phyloP scores from a whole-genome alignment of 2,329 filamentous ascomycete genomes.

The Ophiostoma angusticollis region DNA sequence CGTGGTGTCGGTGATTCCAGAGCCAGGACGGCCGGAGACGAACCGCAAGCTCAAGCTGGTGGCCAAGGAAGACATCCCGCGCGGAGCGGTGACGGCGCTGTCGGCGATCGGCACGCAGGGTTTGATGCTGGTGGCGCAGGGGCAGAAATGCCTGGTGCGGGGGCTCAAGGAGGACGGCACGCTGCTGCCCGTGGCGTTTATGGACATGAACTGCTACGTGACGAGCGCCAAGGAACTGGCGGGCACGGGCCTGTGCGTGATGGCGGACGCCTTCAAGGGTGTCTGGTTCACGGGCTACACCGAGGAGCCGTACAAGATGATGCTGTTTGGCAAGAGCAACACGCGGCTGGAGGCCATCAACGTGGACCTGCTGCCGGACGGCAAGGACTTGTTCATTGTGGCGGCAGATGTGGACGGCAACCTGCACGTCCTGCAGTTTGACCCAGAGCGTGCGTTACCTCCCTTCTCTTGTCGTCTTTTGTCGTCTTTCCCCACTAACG shows the following conservation, averaged over 20 bases:
- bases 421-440: constrained; percentile 81
- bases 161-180: constrained; percentile 92
- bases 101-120: constrained; percentile 77
- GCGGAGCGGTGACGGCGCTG: constrained; percentile 79
- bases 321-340: constrained; percentile 77
- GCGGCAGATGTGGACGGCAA: constrained; percentile 76
- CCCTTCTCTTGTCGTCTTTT: neutral
- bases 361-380: constrained; percentile 80
- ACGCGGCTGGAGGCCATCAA: constrained; percentile 65
- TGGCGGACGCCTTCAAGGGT: constrained; percentile 85
- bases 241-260: constrained; percentile 70
- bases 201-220: constrained; percentile 94
- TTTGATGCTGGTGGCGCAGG: constrained; percentile 80
- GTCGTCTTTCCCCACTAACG: neutral
- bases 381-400: constrained; percentile 69
- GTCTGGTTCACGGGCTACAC: constrained; percentile 95
- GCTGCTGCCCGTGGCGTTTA: constrained; percentile 84
- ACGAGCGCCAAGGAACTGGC: constrained; percentile 72
- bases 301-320: constrained; percentile 93
- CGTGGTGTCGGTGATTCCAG: constrained; percentile 79
- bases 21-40: constrained; percentile 74
- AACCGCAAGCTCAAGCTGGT: constrained; percentile 75
- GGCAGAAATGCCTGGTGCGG: constrained; percentile 93
- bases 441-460: constrained; percentile 67
- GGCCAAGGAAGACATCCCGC: constrained; percentile 78